These are phyloP conservation scores for Hymenoscyphus linearis DNA, from an alignment of 2,329 filamentous ascomycete species.

Conservation along the genomic window DNA sequence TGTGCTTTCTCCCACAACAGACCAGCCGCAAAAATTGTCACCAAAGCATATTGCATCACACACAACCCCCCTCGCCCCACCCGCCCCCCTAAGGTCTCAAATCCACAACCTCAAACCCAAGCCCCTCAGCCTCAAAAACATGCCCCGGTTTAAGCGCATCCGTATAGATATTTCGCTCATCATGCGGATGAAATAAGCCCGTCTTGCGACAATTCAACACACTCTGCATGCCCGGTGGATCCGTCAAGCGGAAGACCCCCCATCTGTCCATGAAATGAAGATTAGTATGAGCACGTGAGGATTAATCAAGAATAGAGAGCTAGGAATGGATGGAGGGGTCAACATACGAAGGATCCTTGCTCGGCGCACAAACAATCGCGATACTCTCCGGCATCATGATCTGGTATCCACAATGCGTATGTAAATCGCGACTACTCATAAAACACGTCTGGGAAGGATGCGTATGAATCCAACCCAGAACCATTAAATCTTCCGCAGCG, in stretches of 20 bases:
- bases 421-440: constrained; percentile 89
- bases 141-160: constrained; percentile 47
- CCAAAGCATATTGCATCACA: background rate
- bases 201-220: constrained; percentile 73
- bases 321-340: constrained; percentile 19
- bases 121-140: constrained; percentile 50
- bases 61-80: too few relatives aligned
- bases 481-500: constrained; percentile 27
- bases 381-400: constrained; percentile 95
- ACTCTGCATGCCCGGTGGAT: constrained; percentile 84
- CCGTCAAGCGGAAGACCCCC: constrained; percentile 88
- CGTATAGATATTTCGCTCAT: constrained; percentile 34
- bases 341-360: constrained; percentile 65
- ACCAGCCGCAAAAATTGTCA: constrained; percentile 5
- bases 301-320: background rate
- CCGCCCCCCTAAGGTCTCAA: constrained; percentile 44
- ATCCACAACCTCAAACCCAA: constrained; percentile 62
- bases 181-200: constrained; percentile 78
- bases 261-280: constrained; percentile 56
- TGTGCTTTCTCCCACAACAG: constrained; percentile 2
- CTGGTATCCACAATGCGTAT: constrained; percentile 92
- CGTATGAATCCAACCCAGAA: constrained; percentile 79
- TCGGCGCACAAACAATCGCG: constrained; percentile 92
- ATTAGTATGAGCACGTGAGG: constrained; percentile 7
- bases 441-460: constrained; percentile 97